Percentiles rank a stretch among this genome's conserved stretches.
Evolutionary conservation across 225 moss, liverwort and hornwort species (phyloP).

Genomic region (Bryum argenteum): DNA sequence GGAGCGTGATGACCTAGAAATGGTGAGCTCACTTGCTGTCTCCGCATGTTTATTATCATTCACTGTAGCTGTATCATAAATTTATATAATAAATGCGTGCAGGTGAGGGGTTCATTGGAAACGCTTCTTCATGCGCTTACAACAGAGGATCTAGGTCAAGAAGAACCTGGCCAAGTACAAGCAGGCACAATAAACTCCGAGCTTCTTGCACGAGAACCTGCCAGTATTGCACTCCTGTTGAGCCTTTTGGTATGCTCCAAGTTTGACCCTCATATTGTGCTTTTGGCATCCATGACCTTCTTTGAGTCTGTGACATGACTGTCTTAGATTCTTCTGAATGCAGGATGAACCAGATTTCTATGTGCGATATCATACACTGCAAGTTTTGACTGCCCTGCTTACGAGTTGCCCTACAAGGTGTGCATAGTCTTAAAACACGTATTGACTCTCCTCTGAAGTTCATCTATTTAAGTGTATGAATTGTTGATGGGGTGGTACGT

Average conservation of each 20-base stretch:
- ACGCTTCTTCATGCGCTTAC: constrained; percentile 91
- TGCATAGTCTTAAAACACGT: constrained; percentile 34
- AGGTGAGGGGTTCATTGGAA: constrained; percentile 93
- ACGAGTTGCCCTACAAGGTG: constrained; percentile 96
- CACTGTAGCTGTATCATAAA: not conserved
- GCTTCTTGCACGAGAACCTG: constrained; percentile 87
- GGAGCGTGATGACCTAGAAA: constrained; percentile 94
- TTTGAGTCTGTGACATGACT: constrained; percentile 27
- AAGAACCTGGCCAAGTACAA: constrained; percentile 71
- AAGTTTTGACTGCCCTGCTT: constrained; percentile 87
- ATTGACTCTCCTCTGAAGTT: not conserved
- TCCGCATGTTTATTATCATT: not conserved
- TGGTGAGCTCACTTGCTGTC: constrained; percentile 56
- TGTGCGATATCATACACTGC: constrained; percentile 93
- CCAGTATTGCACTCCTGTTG: constrained; percentile 82
- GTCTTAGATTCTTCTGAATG: constrained; percentile 27
- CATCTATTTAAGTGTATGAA: constrained; percentile 18
- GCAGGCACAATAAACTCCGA: constrained; percentile 89
- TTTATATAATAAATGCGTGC: too few relatives aligned
- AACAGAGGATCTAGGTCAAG: constrained; percentile 69
- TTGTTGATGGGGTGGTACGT: constrained; percentile 44
- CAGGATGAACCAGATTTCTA: constrained; percentile 98
- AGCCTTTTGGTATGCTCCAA: constrained; percentile 87
- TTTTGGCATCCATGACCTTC: constrained; percentile 17
- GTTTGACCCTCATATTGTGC: constrained; percentile 11